Base-by-base conservation (phyloP, 2,329 filamentous ascomycete genomes). In the Xylariaceae sp. region DNA sequence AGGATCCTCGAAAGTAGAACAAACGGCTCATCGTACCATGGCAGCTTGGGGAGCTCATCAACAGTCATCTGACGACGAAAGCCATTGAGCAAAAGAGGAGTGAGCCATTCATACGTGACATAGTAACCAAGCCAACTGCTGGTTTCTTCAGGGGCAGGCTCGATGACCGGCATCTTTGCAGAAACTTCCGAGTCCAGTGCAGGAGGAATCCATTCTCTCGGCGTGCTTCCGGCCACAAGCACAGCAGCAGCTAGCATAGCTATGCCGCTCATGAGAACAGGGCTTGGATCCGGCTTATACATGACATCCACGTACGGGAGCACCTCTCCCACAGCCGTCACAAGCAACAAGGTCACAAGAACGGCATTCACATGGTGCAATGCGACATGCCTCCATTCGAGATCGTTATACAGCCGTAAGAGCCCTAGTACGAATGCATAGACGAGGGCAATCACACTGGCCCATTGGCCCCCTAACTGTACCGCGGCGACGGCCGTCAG, bases 11-110 rank as follows among this genome's bases (percentile, higher is more conserved):
- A 70, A 1, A 82, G 71, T 13, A 82, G 75, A 54, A 80, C 70
- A 18, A 77, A 68, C 7, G 81, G 81, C 61, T 83, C 80, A 55
- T 83, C 81, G 62, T 83, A 83, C 79, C 80, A 82, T 1, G 81
- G 78, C 35, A 83, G 69, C 34, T 66, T 74, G 2, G 80, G 79
- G 17, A 83, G 74, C 62, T 78, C 75, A 44, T 77, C 74, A 64
- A 80, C 74, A 30, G 77, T 76, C 56, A 83, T 72, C 55, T 76
- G 72, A 4, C 73, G 72, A 37, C 72, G 74, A 49, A 74, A 72
- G 30, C 80, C 80, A 61, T 75, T 80, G 71, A 79, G 75, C 53
- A 82, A 74, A 50, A 80, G 69, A 23, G 77, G 75, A 2, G 77
- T 80, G 35, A 82, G 70, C 77, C 79, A 82, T 57, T 76, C 75